These are phyloP conservation scores for Cercospora brassicicola DNA, from an alignment of 2,329 filamentous ascomycete species.

Conservation along the genomic window DNA sequence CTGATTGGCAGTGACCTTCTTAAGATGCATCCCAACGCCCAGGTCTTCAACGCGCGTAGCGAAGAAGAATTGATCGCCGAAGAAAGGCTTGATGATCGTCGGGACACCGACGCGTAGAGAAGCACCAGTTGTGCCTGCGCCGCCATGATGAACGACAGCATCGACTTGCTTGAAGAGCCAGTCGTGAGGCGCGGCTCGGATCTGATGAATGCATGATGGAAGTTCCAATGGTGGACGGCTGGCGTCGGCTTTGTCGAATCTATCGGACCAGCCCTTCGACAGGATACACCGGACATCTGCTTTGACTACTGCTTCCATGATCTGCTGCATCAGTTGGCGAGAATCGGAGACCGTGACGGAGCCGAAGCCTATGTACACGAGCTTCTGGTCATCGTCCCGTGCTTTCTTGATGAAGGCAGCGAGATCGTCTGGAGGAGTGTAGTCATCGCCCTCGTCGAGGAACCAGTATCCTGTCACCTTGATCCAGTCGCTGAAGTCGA, in stretches of 20 bases:
- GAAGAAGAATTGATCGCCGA: conserved; percentile 97
- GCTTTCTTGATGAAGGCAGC: conserved; percentile 80
- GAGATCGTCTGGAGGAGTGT: conserved; percentile 73
- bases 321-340: conserved; percentile 82
- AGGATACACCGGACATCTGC: conserved; percentile 92
- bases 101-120: conserved; percentile 87
- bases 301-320: conserved; percentile 85
- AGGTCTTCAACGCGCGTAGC: conserved; percentile 86
- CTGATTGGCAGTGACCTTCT: conserved; percentile 81
- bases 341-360: conserved; percentile 93
- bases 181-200: conserved; percentile 89
- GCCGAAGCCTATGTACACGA: conserved; percentile 96
- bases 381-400: conserved; percentile 76
- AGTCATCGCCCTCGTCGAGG: conserved; percentile 71
- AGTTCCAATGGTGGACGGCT: conserved; percentile 64
- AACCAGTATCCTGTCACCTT: conserved; percentile 98
- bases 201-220: conserved; percentile 79
- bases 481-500: conserved; percentile 98
- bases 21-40: conserved; percentile 85
- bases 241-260: conserved; percentile 60
- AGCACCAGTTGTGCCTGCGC: conserved; percentile 90
- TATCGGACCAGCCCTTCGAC: conserved; percentile 96
- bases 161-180: conserved; percentile 96
- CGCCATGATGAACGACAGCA: conserved; percentile 90
- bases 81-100: conserved; percentile 94